A percentile compares a stretch with the other conserved stretches of the same genome.
Conservation (phyloP, 495 filamentous ascomycete genomes). For the Hyaloscypha variabilis region DNA sequence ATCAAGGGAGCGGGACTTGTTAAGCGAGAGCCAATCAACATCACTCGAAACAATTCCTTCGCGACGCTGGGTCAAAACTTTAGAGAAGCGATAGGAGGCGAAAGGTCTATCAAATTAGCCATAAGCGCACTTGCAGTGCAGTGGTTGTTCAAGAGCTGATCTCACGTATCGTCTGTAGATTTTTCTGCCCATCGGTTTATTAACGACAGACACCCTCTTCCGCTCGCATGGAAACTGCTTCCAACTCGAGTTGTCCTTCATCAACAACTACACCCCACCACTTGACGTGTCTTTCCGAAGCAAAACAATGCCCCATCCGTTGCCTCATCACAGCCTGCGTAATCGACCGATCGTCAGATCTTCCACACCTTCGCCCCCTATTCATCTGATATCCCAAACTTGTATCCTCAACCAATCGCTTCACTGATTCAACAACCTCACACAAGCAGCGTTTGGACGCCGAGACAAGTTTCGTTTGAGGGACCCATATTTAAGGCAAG, state of each 20-base stretch:
- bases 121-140: neutral
- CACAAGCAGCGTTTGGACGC: neutral
- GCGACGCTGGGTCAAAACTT: neutral
- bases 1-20: neutral
- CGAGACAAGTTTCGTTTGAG: neutral
- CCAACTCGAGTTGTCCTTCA: neutral
- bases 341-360: neutral
- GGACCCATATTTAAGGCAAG: neutral
- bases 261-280: neutral
- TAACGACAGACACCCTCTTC: neutral
- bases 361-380: neutral
- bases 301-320: neutral
- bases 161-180: neutral
- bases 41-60: neutral
- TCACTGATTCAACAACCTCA: neutral
- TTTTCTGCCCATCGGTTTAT: too few relatives aligned
- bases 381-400: neutral
- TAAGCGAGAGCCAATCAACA: neutral
- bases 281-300: neutral
- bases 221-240: neutral
- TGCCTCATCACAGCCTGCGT: neutral
- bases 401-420: neutral
- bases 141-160: neutral
- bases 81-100: neutral
- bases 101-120: neutral